Base-by-base conservation (phyloP, 495 filamentous ascomycete species). In the Rhypophila decipiens region DNA sequence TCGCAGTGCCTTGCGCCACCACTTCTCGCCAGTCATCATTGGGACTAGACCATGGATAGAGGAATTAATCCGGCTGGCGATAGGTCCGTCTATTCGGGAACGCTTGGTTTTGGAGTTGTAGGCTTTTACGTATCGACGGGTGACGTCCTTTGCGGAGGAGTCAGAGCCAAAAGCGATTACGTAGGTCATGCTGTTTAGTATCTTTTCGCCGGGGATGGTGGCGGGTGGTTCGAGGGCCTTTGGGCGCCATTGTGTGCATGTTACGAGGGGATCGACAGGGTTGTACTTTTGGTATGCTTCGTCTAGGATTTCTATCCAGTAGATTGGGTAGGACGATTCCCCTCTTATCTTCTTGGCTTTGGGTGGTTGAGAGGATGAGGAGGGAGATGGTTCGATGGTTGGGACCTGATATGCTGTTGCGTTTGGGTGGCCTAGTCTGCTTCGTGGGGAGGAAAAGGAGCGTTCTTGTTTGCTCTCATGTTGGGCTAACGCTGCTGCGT, bases 301-400 rank as follows among this genome's bases (percentile, higher is more conserved):
- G 56, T 95, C 87, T 56, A 94, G 88, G 2, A 86, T 84, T 66
- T 98, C 93, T 2, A 96, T 83, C 93, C 93, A 98, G 60, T 86
- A 96, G 4, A 97, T 69, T 0, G 93, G 94, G 51, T 81, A 86
- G 2, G 75, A 61, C 3, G 88, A 91, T 57, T 83, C 82, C 41
- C 58, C 58, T 19, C 72, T 72, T 12, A 74, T 73, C 22, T 41
- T 50, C 44, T 65, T 73, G 9, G 61, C 56, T 5, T 69, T 61
- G 18, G 60, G 58, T 4, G 51, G 46, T 3, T 37, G 29, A 17
- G 60, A 51, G 4, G 21, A 54, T 18, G 67, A 42, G 2, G 60
- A 50, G 9, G 56, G 43, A 15, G 49, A 52, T 7, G 46, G 13
- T 19, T 48, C 31, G 11, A 58, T 48, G 15, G 51, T 56, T 5